These are phyloP conservation scores for Aechmea fasciata DNA, from an alignment of 176 grass and related monocot species.

Conservation along the genomic window DNA sequence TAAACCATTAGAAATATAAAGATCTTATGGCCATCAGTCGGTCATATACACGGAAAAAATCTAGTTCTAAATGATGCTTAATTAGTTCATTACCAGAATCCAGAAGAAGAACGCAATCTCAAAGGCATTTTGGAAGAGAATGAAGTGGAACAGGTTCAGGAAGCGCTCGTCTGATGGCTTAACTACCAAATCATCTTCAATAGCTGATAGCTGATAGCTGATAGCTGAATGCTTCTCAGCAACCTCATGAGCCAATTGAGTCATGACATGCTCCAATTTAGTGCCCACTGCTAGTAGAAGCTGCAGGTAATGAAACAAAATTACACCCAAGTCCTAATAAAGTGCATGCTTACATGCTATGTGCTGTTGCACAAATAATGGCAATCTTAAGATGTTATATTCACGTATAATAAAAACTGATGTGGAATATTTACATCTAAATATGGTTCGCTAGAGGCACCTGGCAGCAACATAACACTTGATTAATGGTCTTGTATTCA, in stretches of 20 bases:
- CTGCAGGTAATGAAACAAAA: conserved; percentile 24
- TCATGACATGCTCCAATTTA: conserved; percentile 87
- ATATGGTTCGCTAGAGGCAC: too few species aligned
- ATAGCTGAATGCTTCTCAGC: conserved; percentile 77
- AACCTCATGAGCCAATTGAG: conserved; percentile 66
- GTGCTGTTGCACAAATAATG: background rate
- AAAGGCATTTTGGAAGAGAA: conserved; percentile 93
- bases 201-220: too few species aligned
- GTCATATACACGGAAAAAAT: conserved; percentile 5
- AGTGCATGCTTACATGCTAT: too few species aligned
- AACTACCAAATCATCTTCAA: conserved; percentile 64
- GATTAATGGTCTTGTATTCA: too few species aligned
- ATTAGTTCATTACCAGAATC: conserved; percentile 47
- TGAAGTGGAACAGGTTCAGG: conserved; percentile 82
- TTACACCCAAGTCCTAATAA: too few species aligned
- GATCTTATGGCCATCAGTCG: background rate
- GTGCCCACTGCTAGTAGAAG: conserved; percentile 70
- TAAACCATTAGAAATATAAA: background rate
- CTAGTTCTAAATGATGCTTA: conserved; percentile 6
- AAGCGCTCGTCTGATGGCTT: conserved; percentile 84
- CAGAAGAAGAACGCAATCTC: conserved; percentile 96
- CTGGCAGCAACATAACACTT: too few species aligned
- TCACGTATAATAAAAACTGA: background rate
- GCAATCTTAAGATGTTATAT: background rate
- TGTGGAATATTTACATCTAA: too few species aligned